Conservation (phyloP, 2,329 filamentous ascomycete genomes). For the Diaporthe destruens region DNA sequence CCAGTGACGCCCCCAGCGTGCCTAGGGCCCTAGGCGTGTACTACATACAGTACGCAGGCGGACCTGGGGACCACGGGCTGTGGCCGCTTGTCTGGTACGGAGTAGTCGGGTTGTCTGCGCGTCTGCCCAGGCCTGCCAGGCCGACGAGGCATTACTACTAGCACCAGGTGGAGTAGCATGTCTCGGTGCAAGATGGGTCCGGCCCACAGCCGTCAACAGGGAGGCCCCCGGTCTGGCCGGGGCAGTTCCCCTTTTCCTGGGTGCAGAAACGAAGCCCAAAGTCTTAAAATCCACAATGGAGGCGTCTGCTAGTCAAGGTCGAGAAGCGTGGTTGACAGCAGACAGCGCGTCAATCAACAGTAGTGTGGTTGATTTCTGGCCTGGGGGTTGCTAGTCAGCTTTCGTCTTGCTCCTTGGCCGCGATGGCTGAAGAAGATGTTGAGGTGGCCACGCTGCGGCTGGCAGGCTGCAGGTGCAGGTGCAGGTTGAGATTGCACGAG, state of each 20-base stretch:
- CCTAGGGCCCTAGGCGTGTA: too few species aligned
- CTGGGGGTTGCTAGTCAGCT: not conserved
- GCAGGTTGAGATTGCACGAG: too few species aligned
- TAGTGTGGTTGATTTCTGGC: not conserved
- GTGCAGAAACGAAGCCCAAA: slow-evolving; percentile 21
- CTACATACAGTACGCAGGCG: too few species aligned
- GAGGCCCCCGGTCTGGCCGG: slow-evolving; percentile 23
- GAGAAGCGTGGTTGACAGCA: slow-evolving; percentile 10
- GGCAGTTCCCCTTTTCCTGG: slow-evolving; percentile 26
- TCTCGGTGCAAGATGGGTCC: slow-evolving; percentile 25
- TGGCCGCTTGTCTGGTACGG: not conserved
- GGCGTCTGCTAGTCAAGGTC: slow-evolving; percentile 26
- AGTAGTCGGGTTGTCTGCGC: not conserved
- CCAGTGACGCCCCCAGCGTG: too few species aligned
- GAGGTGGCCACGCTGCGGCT: not conserved
- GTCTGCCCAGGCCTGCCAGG: slow-evolving; percentile 23
- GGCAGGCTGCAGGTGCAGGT: not conserved
- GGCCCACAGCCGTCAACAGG: slow-evolving; percentile 25
- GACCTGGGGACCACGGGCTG: not conserved
- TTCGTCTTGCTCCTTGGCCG: not conserved
- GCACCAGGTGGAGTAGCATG: slow-evolving; percentile 28
- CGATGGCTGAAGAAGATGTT: slow-evolving; percentile 1
- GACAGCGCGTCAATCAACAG: too few species aligned
- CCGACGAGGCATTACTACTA: slow-evolving; percentile 1
- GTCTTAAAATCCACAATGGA: slow-evolving; percentile 20